Evolutionary conservation across 1,284 basidiomycete genomes (phyloP).

Genomic region (Caloboletus inedulis): DNA sequence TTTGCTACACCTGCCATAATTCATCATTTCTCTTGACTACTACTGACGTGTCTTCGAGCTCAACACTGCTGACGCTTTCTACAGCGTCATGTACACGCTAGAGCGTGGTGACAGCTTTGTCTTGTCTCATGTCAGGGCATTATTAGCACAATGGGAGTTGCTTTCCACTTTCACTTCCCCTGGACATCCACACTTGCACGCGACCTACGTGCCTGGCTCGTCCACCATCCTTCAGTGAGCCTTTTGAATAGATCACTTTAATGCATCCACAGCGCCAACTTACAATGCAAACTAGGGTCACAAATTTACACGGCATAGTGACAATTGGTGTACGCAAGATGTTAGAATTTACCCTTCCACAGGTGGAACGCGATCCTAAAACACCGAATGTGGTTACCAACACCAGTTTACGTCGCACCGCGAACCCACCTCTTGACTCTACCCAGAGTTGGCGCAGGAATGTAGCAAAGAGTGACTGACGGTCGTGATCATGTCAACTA

Average conservation of each 20-base stretch:
- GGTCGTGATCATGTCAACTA: constrained; percentile 9
- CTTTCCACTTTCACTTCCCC: not conserved
- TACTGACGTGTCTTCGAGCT: not conserved
- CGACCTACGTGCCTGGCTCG: not conserved
- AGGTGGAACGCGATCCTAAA: constrained; percentile 10
- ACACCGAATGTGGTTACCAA: not conserved
- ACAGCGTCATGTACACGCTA: not conserved
- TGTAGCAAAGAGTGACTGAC: constrained; percentile 12
- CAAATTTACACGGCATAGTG: too few relatives aligned
- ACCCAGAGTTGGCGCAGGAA: constrained; percentile 10
- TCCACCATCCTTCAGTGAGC: constrained; percentile 4
- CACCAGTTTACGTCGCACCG: not conserved
- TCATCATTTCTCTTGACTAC: not conserved
- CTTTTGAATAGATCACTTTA: constrained; percentile 2
- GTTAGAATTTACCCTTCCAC: constrained; percentile 18
- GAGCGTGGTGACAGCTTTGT: not conserved
- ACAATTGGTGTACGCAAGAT: too few relatives aligned
- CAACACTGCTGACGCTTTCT: not conserved
- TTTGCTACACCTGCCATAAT: not conserved
- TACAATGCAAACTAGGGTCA: constrained; percentile 10
- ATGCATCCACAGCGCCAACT: not conserved
- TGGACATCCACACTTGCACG: not conserved
- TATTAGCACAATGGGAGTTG: not conserved
- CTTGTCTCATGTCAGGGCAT: not conserved
- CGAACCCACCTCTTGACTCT: constrained; percentile 6